phyloP scores from a whole-genome alignment of 805 yeast genomes.

The Wickerhamomyces pijperi region DNA sequence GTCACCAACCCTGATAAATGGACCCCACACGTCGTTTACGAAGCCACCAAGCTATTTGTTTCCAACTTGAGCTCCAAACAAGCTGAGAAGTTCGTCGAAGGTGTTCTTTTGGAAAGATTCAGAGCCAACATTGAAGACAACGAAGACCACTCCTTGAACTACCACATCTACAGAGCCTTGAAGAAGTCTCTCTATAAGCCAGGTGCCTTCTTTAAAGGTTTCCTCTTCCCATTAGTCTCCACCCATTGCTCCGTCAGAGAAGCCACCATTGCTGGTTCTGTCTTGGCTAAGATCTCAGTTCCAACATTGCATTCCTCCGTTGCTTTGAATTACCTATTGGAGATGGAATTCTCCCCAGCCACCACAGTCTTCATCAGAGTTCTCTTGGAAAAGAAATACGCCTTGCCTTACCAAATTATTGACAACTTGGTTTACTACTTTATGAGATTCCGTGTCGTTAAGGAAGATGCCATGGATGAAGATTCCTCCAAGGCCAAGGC shows the following conservation, averaged over 20 bases:
- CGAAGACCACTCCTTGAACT: conserved; percentile 72
- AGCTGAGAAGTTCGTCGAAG: conserved; percentile 72
- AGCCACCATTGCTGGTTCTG: conserved; percentile 91
- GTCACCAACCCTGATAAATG: conserved; percentile 88
- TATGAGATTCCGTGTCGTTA: conserved; percentile 71
- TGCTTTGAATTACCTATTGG: conserved; percentile 76
- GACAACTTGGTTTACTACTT: conserved; percentile 92
- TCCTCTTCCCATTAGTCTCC: conserved; percentile 82
- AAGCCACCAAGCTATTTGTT: conserved; percentile 89
- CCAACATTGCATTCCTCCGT: conserved; percentile 96
- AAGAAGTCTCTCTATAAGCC: conserved; percentile 94
- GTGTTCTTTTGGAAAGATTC: conserved; percentile 60
- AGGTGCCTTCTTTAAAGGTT: conserved; percentile 95
- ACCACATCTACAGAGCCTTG: conserved; percentile 84
- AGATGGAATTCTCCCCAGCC: conserved; percentile 79
- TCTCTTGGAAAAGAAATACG: conserved; percentile 86
- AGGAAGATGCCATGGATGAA: conserved; percentile 27
- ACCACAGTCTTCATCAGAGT: conserved; percentile 84
- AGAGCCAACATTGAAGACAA: conserved; percentile 60
- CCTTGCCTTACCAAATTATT: conserved; percentile 91
- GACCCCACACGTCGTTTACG: conserved; percentile 93
- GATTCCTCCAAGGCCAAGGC: conserved; percentile 25
- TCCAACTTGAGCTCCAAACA: conserved; percentile 81
- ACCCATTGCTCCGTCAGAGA: conserved; percentile 85
- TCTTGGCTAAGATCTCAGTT: conserved; percentile 76